These are phyloP conservation scores for Lolium rigidum DNA, from an alignment of 176 grass and related monocot genomes.

Conservation along the genomic window DNA sequence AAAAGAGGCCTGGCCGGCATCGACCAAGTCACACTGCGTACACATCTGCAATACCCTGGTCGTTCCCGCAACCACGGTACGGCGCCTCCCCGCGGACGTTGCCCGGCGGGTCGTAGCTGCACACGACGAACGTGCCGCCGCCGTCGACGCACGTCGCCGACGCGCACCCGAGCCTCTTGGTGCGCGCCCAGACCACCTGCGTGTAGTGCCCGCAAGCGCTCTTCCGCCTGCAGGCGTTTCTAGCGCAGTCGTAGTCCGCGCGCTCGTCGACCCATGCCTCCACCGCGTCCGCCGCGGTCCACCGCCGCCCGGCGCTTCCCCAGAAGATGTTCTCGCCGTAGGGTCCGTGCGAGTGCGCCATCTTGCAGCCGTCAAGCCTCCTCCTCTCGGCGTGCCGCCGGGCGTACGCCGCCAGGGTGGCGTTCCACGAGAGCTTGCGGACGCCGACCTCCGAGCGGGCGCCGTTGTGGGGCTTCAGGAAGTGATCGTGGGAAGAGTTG, in stretches of 20 bases:
- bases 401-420: background rate
- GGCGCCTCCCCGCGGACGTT: background rate
- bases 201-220: background rate
- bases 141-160: background rate
- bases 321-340: conserved; percentile 1
- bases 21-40: background rate
- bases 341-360: background rate
- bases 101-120: conserved; percentile 11
- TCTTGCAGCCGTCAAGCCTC: background rate
- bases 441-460: background rate
- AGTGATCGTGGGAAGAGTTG: background rate
- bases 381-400: background rate
- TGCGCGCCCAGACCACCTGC: conserved; percentile 9
- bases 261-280: background rate
- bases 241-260: background rate
- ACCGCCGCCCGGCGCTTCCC: conserved; percentile 8
- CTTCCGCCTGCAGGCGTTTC: background rate
- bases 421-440: background rate
- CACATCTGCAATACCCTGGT: background rate
- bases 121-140: background rate
- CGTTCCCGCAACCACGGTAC: background rate
- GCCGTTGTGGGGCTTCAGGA: background rate
- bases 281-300: background rate
- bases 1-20: too few relatives aligned
- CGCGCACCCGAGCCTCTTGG: background rate